Evolutionary conservation across 2,329 filamentous ascomycete genomes (phyloP).

Genomic region (Endoconidiophora polonica): DNA sequence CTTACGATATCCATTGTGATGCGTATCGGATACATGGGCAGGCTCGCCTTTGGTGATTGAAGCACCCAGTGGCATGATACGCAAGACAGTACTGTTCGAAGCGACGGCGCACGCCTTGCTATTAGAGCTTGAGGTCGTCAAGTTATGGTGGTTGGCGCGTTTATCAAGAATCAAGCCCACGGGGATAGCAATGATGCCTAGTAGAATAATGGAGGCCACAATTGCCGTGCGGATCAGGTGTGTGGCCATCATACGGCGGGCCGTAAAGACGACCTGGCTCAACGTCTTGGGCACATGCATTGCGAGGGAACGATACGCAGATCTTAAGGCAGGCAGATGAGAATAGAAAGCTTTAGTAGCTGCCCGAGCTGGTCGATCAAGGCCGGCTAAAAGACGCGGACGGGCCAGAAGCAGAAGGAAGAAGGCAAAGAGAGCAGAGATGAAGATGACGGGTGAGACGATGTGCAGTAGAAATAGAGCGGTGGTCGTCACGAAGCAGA

Average conservation of each 20-base stretch:
- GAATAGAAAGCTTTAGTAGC: too few relatives aligned
- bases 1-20: slow-evolving; percentile 23
- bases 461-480: too few relatives aligned
- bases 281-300: not conserved
- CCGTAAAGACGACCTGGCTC: not conserved
- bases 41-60: slow-evolving; percentile 23
- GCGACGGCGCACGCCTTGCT: not conserved
- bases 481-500: too few relatives aligned
- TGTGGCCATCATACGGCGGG: not conserved
- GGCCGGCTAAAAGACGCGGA: too few relatives aligned
- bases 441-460: too few relatives aligned
- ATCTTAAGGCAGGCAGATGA: too few relatives aligned
- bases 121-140: not conserved
- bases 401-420: too few relatives aligned
- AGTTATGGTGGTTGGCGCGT: not conserved
- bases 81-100: slow-evolving; percentile 11
- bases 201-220: not conserved
- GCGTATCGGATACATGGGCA: slow-evolving; percentile 2
- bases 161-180: not conserved
- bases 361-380: too few relatives aligned
- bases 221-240: not conserved
- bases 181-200: not conserved
- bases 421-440: too few relatives aligned
- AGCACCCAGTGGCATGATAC: slow-evolving; percentile 21
- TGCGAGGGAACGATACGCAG: too few relatives aligned